phyloP scores from a whole-genome alignment of 176 grass and related monocot genomes.

The Thalia dealbata region DNA sequence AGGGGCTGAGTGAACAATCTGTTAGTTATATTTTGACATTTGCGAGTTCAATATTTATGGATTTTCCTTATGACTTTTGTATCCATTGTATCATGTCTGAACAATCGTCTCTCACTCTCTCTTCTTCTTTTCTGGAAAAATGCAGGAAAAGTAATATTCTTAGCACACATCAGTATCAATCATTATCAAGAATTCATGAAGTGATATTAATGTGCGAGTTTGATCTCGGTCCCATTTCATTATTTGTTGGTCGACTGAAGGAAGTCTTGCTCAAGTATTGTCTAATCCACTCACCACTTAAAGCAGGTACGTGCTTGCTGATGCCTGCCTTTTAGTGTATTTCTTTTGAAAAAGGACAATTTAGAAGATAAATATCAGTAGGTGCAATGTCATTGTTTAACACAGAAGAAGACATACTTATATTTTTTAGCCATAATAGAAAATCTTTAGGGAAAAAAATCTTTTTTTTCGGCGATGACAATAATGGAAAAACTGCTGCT shows the following conservation, averaged over 20 bases:
- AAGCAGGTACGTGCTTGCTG: background rate
- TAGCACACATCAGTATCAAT: background rate
- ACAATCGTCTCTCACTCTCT: background rate
- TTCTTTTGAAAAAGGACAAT: background rate
- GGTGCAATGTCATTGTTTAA: constrained; percentile 1
- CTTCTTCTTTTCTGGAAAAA: background rate
- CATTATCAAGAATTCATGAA: background rate
- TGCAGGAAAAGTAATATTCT: background rate
- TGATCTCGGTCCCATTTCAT: no score
- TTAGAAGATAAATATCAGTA: background rate
- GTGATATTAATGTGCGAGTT: no score
- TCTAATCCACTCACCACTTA: background rate
- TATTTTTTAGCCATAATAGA: background rate
- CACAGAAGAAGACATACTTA: background rate
- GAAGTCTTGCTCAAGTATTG: background rate
- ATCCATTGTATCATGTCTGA: background rate
- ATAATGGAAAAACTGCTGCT: background rate
- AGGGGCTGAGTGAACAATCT: background rate
- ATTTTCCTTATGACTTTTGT: background rate
- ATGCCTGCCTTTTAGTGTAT: background rate
- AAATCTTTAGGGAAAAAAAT: background rate
- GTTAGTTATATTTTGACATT: background rate
- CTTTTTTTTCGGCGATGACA: background rate
- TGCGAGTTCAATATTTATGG: no score
- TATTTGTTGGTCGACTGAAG: background rate